Evolutionary conservation across 768 basidiomycete species (phyloP).

Genomic region (Daedaleopsis sinensis): DNA sequence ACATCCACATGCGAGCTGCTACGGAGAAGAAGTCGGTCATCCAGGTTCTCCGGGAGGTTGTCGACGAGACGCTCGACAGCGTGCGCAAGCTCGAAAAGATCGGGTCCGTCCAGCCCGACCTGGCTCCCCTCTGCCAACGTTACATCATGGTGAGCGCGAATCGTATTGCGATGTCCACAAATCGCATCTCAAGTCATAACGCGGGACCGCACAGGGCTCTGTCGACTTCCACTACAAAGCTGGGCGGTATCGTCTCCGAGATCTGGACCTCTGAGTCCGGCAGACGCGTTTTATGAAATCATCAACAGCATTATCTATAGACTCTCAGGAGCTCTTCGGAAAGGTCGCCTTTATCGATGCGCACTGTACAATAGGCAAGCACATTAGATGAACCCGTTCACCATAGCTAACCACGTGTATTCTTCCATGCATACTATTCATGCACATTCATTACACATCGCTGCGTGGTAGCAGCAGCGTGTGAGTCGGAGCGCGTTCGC

Average conservation of each 20-base stretch:
- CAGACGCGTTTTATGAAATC: too few species aligned
- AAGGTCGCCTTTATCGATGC: too few species aligned
- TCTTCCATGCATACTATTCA: too few species aligned
- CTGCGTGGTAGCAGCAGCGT: too few species aligned
- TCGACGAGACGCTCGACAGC: constrained; percentile 26
- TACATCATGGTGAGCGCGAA: background rate
- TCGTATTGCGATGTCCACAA: background rate
- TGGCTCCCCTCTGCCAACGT: background rate
- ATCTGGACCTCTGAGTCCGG: background rate
- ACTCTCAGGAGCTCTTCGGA: too few species aligned
- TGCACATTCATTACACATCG: too few species aligned
- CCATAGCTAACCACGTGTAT: too few species aligned
- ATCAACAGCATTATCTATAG: too few species aligned
- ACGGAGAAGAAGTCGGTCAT: background rate
- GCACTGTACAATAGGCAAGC: too few species aligned
- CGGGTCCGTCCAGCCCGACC: background rate
- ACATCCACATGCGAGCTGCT: constrained; percentile 8
- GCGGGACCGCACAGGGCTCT: background rate
- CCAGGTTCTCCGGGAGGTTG: background rate
- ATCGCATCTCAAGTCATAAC: background rate
- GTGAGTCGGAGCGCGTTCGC: too few species aligned
- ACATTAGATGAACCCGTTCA: too few species aligned
- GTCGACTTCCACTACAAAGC: constrained; percentile 5
- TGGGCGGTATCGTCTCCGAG: constrained; percentile 9
- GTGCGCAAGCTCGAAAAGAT: background rate